Evolutionary conservation across 2,329 filamentous ascomycete species (phyloP).

Genomic region (Nigrospora osmanthi): DNA sequence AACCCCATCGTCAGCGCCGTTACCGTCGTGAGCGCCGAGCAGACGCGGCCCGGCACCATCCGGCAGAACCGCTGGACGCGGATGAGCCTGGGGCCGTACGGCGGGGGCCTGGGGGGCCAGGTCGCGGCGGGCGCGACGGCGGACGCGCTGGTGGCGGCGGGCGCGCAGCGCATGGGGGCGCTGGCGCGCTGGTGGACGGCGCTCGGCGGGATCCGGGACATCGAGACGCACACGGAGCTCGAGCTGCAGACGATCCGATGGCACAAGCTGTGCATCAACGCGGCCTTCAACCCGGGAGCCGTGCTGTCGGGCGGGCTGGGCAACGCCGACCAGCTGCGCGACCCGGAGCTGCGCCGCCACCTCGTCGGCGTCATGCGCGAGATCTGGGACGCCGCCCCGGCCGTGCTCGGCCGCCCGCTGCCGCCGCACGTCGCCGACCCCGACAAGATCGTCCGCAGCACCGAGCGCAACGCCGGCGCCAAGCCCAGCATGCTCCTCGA

Average conservation of each 20-base stretch:
- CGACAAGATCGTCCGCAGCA: slow-evolving; percentile 56
- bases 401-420: slow-evolving; percentile 53
- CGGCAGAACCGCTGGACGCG: slow-evolving; percentile 68
- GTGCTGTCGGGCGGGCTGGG: slow-evolving; percentile 57
- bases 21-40: slow-evolving; percentile 62
- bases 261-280: slow-evolving; percentile 74
- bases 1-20: slow-evolving; percentile 59
- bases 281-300: slow-evolving; percentile 65
- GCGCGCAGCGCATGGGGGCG: slow-evolving; percentile 32
- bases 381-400: slow-evolving; percentile 55
- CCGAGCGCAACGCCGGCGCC: slow-evolving; percentile 55
- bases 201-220: slow-evolving; percentile 56
- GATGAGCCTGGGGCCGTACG: slow-evolving; percentile 61
- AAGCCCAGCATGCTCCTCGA: slow-evolving; percentile 63
- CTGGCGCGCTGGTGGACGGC: slow-evolving; percentile 47
- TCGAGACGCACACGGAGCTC: slow-evolving; percentile 54
- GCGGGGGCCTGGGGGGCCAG: slow-evolving; percentile 35
- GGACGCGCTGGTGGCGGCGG: slow-evolving; percentile 22
- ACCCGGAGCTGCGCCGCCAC: slow-evolving; percentile 55
- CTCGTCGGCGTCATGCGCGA: slow-evolving; percentile 62
- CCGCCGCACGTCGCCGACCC: slow-evolving; percentile 52
- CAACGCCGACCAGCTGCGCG: slow-evolving; percentile 58
- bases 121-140: slow-evolving; percentile 6
- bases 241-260: slow-evolving; percentile 64
- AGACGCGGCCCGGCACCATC: slow-evolving; percentile 53